Evolutionary conservation across 2,329 filamentous ascomycete species (phyloP).

Genomic region (Fusarium compactum): DNA sequence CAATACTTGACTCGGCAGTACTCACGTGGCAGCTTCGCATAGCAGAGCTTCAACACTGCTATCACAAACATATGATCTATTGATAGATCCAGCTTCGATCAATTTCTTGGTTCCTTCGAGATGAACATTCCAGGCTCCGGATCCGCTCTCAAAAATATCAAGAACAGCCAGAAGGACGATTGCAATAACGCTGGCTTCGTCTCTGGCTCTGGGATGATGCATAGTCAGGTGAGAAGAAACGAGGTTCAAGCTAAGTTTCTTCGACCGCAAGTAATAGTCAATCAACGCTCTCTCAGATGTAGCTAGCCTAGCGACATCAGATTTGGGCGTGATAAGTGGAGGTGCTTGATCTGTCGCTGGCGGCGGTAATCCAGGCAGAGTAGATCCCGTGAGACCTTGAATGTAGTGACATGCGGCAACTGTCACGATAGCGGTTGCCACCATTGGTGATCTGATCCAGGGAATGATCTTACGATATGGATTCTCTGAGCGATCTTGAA

Average conservation of each 20-base stretch:
- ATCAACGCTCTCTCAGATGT: neutral
- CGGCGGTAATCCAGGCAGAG: neutral
- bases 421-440: neutral
- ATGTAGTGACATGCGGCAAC: neutral
- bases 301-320: neutral
- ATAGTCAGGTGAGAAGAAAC: neutral
- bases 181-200: neutral
- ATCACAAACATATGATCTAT: neutral
- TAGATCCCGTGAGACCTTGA: neutral
- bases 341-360: too few relatives aligned
- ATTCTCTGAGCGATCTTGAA: neutral
- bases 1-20: neutral
- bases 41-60: neutral
- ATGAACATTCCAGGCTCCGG: neutral
- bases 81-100: neutral
- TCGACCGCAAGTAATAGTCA: neutral
- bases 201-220: fast-evolving
- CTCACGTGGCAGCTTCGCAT: neutral
- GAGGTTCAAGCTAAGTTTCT: neutral
- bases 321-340: neutral
- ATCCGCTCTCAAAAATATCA: neutral
- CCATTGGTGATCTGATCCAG: neutral
- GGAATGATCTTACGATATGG: neutral
- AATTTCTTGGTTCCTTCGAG: neutral
- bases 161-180: neutral